Evolutionary conservation across 2,329 filamentous ascomycete species (phyloP).

Genomic region (Colletotrichum spaethianum): DNA sequence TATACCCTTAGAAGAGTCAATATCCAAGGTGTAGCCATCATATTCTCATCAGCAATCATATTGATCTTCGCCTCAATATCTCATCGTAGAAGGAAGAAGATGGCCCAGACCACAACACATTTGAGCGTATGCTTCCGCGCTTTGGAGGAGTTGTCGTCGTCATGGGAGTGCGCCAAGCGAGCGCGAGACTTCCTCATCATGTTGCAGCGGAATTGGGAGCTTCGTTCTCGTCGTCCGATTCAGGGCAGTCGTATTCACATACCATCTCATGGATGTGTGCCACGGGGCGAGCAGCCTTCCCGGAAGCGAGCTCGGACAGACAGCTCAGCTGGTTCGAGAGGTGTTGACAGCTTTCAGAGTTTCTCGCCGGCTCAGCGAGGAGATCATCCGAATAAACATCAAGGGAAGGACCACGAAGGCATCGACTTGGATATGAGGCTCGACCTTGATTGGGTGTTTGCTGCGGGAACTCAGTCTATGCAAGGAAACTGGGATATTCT

Average conservation of each 20-base stretch:
- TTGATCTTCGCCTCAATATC: conserved; percentile 43
- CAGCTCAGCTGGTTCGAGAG: not conserved
- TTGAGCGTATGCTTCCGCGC: conserved; percentile 46
- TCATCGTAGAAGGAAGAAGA: conserved; percentile 31
- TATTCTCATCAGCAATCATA: conserved; percentile 43
- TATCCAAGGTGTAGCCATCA: conserved; percentile 45
- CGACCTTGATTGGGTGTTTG: conserved; percentile 34
- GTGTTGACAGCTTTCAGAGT: conserved; percentile 12
- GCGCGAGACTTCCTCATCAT: conserved; percentile 44
- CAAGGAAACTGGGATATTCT: conserved; percentile 14
- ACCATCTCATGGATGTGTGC: not conserved
- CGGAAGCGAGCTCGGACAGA: conserved; percentile 12
- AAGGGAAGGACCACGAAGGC: not conserved
- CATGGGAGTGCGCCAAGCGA: conserved; percentile 46
- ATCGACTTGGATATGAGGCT: conserved; percentile 30
- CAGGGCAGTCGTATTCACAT: not conserved
- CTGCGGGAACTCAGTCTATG: conserved; percentile 19
- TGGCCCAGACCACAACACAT: conserved; percentile 27
- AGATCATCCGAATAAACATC: not conserved
- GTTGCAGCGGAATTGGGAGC: conserved; percentile 42
- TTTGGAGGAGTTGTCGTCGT: conserved; percentile 41
- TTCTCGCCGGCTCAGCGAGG: not conserved
- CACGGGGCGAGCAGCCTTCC: not conserved
- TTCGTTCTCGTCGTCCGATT: conserved; percentile 1
- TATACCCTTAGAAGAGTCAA: conserved; percentile 43